These are phyloP conservation scores for Phylloporus rhodoxanthus DNA, from an alignment of 768 basidiomycete genomes.

Conservation along the genomic window DNA sequence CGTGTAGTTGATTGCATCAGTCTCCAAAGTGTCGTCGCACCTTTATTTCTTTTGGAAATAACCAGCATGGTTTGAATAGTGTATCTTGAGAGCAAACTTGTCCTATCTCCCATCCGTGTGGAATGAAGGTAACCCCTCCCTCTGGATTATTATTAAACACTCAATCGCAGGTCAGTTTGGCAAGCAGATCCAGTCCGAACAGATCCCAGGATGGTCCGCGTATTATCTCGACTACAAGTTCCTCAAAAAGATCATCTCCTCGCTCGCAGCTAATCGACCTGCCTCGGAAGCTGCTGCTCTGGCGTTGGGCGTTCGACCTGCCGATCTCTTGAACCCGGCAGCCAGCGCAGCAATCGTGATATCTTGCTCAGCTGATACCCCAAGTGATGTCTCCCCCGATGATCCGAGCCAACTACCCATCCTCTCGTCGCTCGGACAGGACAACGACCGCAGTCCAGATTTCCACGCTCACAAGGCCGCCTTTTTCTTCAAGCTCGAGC, in stretches of 20 bases:
- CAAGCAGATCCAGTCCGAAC: constrained; percentile 93
- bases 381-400: constrained; percentile 23
- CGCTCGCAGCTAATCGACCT: constrained; percentile 82
- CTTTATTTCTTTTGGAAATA: constrained; percentile 11
- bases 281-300: constrained; percentile 86
- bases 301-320: constrained; percentile 74
- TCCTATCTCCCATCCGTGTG: constrained; percentile 13
- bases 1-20: constrained; percentile 14
- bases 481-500: constrained; percentile 98
- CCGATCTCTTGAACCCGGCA: constrained; percentile 39
- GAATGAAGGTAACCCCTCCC: constrained; percentile 27
- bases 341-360: constrained; percentile 30
- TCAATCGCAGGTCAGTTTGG: constrained; percentile 71
- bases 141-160: neutral
- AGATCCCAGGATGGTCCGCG: constrained; percentile 93
- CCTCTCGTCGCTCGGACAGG: constrained; percentile 55
- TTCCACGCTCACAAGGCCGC: constrained; percentile 95
- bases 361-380: constrained; percentile 13
- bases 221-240: constrained; percentile 99
- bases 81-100: constrained; percentile 8
- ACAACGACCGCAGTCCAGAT: constrained; percentile 71
- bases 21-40: constrained; percentile 10
- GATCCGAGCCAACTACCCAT: constrained; percentile 51
- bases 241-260: constrained; percentile 97
- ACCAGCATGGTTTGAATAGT: constrained; percentile 25